Conservation (phyloP, 2,329 filamentous ascomycete genomes). For the Raffaelea ambrosiae region DNA sequence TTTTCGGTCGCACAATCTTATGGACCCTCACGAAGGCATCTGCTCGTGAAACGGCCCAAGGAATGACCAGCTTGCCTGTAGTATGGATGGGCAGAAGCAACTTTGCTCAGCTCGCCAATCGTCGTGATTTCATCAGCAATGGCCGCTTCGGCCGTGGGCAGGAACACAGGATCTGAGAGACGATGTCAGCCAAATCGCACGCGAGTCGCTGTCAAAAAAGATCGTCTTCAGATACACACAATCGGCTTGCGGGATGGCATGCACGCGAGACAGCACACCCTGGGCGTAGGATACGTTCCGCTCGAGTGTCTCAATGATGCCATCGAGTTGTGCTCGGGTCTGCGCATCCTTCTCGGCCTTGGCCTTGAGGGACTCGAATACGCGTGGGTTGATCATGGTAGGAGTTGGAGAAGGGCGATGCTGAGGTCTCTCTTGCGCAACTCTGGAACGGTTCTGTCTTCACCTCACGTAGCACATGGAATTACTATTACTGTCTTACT, state of each 20-base stretch:
- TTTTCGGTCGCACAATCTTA: too few relatives aligned
- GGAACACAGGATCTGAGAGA: conserved; percentile 53
- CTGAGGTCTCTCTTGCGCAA: too few relatives aligned
- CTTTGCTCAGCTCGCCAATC: conserved; percentile 58
- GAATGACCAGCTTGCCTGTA: conserved; percentile 80
- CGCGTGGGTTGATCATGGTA: conserved; percentile 63
- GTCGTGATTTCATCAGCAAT: conserved; percentile 66
- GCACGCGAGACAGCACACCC: conserved; percentile 77
- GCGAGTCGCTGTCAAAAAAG: neutral
- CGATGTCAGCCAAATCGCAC: neutral
- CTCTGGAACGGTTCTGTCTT: too few relatives aligned
- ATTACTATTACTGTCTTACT: too few relatives aligned
- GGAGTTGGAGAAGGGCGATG: too few relatives aligned
- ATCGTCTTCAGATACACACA: conserved; percentile 27
- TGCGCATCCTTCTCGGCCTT: conserved; percentile 83
- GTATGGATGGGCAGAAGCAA: conserved; percentile 83
- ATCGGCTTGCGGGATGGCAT: conserved; percentile 66
- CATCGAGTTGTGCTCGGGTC: conserved; percentile 74
- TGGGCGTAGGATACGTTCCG: conserved; percentile 75
- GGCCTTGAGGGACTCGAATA: conserved; percentile 80
- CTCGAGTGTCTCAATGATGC: conserved; percentile 74
- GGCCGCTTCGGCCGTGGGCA: conserved; percentile 60
- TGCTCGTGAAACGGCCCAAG: too few relatives aligned
- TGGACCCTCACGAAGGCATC: too few relatives aligned
- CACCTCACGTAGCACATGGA: too few relatives aligned